Conservation (phyloP, 2,329 filamentous ascomycete genomes). For the Colletotrichum theobromicola region DNA sequence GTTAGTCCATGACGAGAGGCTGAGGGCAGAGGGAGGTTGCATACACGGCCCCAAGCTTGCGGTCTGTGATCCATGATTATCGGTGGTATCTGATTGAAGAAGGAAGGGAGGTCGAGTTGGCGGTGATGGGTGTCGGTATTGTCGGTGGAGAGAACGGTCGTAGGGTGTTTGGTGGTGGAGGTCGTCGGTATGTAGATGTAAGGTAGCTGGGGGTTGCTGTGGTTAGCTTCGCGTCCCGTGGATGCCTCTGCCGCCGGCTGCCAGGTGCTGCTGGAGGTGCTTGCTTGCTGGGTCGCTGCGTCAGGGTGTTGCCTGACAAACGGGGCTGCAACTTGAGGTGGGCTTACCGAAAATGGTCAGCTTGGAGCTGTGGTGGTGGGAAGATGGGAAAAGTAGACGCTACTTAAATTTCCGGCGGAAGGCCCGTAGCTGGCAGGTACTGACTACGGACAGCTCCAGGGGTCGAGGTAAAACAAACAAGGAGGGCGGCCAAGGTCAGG, state of each 20-base stretch:
- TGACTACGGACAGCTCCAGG: slow-evolving; percentile 2
- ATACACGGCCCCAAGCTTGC: slow-evolving; percentile 75
- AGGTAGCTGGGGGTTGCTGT: slow-evolving; percentile 13
- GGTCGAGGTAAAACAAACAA: slow-evolving; percentile 13
- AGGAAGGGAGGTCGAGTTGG: not conserved
- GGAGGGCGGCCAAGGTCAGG: slow-evolving; percentile 6
- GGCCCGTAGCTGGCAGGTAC: too few species aligned
- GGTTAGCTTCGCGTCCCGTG: slow-evolving; percentile 30
- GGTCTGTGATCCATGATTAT: slow-evolving; percentile 72
- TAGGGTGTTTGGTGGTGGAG: not conserved
- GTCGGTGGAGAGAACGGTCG: not conserved
- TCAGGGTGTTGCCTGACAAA: slow-evolving; percentile 16
- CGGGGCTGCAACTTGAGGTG: slow-evolving; percentile 7
- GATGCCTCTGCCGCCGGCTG: slow-evolving; percentile 25
- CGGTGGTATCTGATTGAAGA: slow-evolving; percentile 17
- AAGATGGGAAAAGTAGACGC: not conserved
- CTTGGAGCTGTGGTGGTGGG: not conserved
- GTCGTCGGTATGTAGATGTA: slow-evolving; percentile 9
- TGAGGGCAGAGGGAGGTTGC: slow-evolving; percentile 31
- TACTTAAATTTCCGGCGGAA: too few species aligned
- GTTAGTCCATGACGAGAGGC: slow-evolving; percentile 21
- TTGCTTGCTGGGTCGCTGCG: not conserved
- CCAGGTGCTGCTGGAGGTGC: not conserved
- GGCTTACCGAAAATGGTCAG: slow-evolving; percentile 12
- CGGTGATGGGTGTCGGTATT: not conserved